These are phyloP conservation scores for Diaporthe humulicola DNA, from an alignment of 2,329 filamentous ascomycete genomes.

Conservation along the genomic window DNA sequence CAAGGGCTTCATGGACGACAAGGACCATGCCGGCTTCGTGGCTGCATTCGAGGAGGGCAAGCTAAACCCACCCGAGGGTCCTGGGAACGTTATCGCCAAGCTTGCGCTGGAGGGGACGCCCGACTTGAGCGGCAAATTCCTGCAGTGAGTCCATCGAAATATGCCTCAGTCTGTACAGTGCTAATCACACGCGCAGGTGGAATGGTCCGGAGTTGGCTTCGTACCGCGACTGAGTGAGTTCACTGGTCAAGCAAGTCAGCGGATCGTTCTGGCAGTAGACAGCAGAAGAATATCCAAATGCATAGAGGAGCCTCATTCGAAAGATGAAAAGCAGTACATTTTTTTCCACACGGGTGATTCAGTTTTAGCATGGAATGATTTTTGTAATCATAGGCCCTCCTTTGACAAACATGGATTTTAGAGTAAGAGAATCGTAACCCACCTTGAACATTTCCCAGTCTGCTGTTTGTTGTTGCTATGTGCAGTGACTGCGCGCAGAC, in stretches of 20 bases:
- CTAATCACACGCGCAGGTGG: slow-evolving; percentile 60
- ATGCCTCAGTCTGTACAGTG: background rate
- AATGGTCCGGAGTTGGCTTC: slow-evolving; percentile 64
- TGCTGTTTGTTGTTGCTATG: background rate
- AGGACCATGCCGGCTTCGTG: slow-evolving; percentile 77
- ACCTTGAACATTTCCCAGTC: slow-evolving; percentile 7
- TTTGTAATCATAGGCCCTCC: slow-evolving; percentile 74
- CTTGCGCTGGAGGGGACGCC: slow-evolving; percentile 75
- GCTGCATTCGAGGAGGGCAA: slow-evolving; percentile 77
- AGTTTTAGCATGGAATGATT: slow-evolving; percentile 83
- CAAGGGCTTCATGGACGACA: slow-evolving; percentile 61
- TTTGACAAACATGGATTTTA: slow-evolving; percentile 41
- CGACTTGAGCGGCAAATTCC: slow-evolving; percentile 81
- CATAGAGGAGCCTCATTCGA: slow-evolving; percentile 73
- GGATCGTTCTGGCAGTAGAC: slow-evolving; percentile 44
- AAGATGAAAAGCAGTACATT: slow-evolving; percentile 85
- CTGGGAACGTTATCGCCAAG: slow-evolving; percentile 87
- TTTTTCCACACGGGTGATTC: slow-evolving; percentile 76
- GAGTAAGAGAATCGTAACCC: slow-evolving; percentile 48
- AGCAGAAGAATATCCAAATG: slow-evolving; percentile 43
- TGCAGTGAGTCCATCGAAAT: slow-evolving; percentile 69
- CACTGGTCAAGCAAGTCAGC: slow-evolving; percentile 37
- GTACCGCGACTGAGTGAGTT: slow-evolving; percentile 60
- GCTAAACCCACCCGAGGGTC: slow-evolving; percentile 84
- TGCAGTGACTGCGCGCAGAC: background rate